Conservation (phyloP, 1,139 yeast genomes). For the Eremothecium cymbalariae region DNA sequence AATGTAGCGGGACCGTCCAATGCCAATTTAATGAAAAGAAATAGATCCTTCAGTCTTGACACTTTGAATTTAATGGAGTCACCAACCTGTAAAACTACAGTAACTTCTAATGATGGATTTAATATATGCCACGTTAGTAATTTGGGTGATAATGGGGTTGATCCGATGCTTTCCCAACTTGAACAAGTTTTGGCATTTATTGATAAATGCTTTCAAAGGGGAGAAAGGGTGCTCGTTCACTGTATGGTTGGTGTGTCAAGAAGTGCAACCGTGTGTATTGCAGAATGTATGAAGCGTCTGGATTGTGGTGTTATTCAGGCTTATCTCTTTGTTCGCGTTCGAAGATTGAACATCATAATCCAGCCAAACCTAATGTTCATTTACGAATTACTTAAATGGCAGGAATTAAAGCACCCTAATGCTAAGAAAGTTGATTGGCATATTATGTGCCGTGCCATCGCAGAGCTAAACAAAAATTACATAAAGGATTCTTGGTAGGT, state of each 20-base stretch:
- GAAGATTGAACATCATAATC: conserved; percentile 78
- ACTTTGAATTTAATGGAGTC: not conserved
- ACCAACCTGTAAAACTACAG: not conserved
- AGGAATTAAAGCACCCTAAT: conserved; percentile 37
- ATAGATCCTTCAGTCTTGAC: no score
- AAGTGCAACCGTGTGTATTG: conserved; percentile 84
- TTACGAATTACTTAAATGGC: conserved; percentile 78
- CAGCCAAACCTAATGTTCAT: conserved; percentile 84
- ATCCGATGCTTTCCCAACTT: conserved; percentile 39
- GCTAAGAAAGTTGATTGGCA: conserved; percentile 62
- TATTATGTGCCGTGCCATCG: conserved; percentile 78
- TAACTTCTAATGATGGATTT: conserved; percentile 26
- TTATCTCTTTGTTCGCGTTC: conserved; percentile 71
- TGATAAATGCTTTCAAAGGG: conserved; percentile 33
- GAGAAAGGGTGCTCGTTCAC: conserved; percentile 60
- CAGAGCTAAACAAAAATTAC: conserved; percentile 51
- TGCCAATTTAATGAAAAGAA: not conserved
- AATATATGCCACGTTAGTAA: conserved; percentile 34
- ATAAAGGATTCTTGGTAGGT: conserved; percentile 16
- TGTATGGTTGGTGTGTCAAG: conserved; percentile 91
- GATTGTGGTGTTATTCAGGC: conserved; percentile 62
- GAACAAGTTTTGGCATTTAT: conserved; percentile 39
- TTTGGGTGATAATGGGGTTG: conserved; percentile 46
- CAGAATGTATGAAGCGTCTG: conserved; percentile 74
- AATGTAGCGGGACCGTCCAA: no score